Base-by-base conservation (phyloP, 345 rosid genomes). In the Camelina neglecta region DNA sequence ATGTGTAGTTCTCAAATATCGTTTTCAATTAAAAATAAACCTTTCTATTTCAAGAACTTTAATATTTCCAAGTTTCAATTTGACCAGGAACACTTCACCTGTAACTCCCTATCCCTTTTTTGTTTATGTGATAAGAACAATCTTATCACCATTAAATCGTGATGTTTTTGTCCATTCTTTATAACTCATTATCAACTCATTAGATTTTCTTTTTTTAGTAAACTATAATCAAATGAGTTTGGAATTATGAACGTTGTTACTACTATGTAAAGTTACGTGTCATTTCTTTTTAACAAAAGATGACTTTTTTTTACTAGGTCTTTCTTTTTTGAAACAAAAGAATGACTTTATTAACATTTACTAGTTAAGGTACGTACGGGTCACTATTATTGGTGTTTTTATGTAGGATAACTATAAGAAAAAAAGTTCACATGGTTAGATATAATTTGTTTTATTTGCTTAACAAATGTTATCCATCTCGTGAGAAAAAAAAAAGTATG, bases 21-120 rank as follows among this genome's bases (percentile, higher is more conserved):
- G n/a, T 44, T 76, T 36, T 76, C 59, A 69, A 54, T 63, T 21
- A 38, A 69, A 68, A 47, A 54, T 45, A 70, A 55, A 70, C 75
- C 75, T 76, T 63, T 76, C 80, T 8, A 36, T 38, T 8, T 76
- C 75, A 76, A 44, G 35, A 76, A 69, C 80, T 76, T 76, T 70
- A 76, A 36, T 55, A 76, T 70, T 70, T 70, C 66, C 71, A 69
- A 70, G 80, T 63, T 76, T 70, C 71, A 76, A 70, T 76, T 76
- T 76, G 80, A 76, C 80, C 75, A 76, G 80, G 59, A 70, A 76
- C 80, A 70, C 80, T 76, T 76, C 80, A 76, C 60, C 75, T 70
- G 65, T 62, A 68, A 61, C 80, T 55, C 66, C 71, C 44, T 61
- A 71, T 45, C 80, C 75, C 33, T 69, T 26, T 75, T 69, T 45